Base-by-base conservation (phyloP, 2,329 filamentous ascomycete genomes). In the Beauveria australis region DNA sequence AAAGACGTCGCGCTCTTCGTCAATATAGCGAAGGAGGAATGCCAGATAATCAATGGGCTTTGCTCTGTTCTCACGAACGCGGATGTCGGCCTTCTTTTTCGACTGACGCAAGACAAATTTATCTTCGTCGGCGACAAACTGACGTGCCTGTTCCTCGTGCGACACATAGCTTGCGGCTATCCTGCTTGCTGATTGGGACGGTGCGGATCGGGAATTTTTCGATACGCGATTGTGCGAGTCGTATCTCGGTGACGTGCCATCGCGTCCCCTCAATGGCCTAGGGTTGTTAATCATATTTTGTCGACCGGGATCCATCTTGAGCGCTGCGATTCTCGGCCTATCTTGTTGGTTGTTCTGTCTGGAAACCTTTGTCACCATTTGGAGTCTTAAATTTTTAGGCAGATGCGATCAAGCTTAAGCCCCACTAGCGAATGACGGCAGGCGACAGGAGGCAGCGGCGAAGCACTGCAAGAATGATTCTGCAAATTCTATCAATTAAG, bases 11-110 rank as follows among this genome's bases (percentile, higher is more conserved):
- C 89, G 87, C 53, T 92, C 90, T 33, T 87, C 81, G 71, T 99
- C 94, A 65, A 97, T 87, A 64, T 93, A 90, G 66, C 91, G 87
- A 64, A 99, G 78, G 63, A 90, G 95, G 69, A 97, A 94, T 1
- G 92, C 91, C 51, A 99, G 83, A 80, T 90, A 92, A 76, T 99
- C 94, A 69, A 97, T 93, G 10, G 93, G 89, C 70, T 91, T 92
- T 60, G 93, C 92, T 66, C 95, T 86, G 12, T 89, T 89, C 73
- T 95, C 92, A 67, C 92, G 90, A 51, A 97, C 92, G 46, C 94
- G 88, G 67, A 99, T 95, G 65, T 92, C 90, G 47, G 94, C 93
- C 79, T 97, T 97, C 79, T 95, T 97, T 81, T 97, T 99, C 52
- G 93, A 89, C 76, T 99, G 94, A 74, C 92, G 92, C 69, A 99